Evolutionary conservation across 176 grass and related monocot species (phyloP).

Genomic region (Oryza punctata): DNA sequence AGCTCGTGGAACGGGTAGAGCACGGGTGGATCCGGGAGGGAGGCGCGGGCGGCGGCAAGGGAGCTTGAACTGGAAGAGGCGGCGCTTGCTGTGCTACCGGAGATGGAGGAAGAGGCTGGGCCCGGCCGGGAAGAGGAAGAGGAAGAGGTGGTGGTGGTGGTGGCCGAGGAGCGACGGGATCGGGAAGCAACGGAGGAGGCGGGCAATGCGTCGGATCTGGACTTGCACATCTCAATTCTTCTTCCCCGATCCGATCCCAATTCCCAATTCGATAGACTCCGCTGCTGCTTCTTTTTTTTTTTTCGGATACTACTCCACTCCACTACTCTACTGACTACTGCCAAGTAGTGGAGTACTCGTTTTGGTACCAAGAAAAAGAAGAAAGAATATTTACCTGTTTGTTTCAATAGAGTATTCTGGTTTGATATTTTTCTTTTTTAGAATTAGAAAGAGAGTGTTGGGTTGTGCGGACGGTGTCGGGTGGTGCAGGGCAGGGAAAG

Average conservation of each 20-base stretch:
- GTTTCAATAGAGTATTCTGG: too few relatives aligned
- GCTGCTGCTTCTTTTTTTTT: too few relatives aligned
- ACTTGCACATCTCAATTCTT: slow-evolving; percentile 36
- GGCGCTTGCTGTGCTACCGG: background rate
- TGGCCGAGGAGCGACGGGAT: background rate
- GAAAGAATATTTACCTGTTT: too few relatives aligned
- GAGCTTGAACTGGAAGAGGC: slow-evolving; percentile 39
- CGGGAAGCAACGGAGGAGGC: background rate
- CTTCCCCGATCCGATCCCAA: background rate
- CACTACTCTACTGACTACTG: too few relatives aligned
- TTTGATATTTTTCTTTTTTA: too few relatives aligned
- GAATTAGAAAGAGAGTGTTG: too few relatives aligned
- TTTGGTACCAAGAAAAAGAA: too few relatives aligned
- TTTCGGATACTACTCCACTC: too few relatives aligned
- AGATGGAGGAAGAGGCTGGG: background rate
- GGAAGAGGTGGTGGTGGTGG: background rate
- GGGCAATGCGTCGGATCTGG: slow-evolving; percentile 9
- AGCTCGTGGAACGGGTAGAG: slow-evolving; percentile 75
- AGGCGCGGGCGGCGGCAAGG: slow-evolving; percentile 49
- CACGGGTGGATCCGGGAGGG: slow-evolving; percentile 35
- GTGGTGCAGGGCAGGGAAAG: too few relatives aligned
- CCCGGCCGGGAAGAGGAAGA: slow-evolving; percentile 19
- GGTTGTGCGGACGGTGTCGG: too few relatives aligned
- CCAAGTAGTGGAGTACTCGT: too few relatives aligned
- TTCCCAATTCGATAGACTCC: too few relatives aligned